phyloP scores from a whole-genome alignment of 1,284 basidiomycete genomes.

The Porogramme epimiltina region DNA sequence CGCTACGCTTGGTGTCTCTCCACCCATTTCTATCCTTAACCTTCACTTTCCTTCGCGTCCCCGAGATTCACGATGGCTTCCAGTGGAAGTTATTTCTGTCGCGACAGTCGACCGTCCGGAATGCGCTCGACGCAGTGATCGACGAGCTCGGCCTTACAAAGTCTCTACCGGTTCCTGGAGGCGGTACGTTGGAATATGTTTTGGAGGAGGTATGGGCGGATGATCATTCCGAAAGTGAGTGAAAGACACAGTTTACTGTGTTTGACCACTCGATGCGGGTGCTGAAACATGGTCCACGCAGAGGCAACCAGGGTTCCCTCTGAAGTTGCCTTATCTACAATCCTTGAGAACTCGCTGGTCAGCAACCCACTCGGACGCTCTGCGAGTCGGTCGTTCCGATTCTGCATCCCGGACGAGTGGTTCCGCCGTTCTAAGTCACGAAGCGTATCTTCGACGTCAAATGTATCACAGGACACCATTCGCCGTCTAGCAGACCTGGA shows the following conservation, averaged over 20 bases:
- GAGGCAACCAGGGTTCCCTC: slow-evolving; percentile 27
- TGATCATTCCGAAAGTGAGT: slow-evolving; percentile 51
- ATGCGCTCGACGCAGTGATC: slow-evolving; percentile 54
- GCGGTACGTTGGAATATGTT: slow-evolving; percentile 63
- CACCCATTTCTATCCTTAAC: slow-evolving; percentile 60
- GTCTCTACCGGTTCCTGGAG: slow-evolving; percentile 59
- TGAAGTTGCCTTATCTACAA: slow-evolving; percentile 34
- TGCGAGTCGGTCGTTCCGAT: slow-evolving; percentile 47
- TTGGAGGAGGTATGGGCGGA: slow-evolving; percentile 66
- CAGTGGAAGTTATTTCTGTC: slow-evolving; percentile 66
- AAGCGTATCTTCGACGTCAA: slow-evolving; percentile 44
- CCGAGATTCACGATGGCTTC: slow-evolving; percentile 78
- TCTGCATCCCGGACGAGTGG: slow-evolving; percentile 81
- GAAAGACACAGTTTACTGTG: neutral
- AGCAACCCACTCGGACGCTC: slow-evolving; percentile 40
- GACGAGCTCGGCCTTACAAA: slow-evolving; percentile 74
- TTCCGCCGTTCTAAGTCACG: slow-evolving; percentile 69
- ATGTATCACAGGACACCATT: slow-evolving; percentile 54
- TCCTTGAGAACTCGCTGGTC: slow-evolving; percentile 41
- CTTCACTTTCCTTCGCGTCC: slow-evolving; percentile 69
- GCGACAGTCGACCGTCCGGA: slow-evolving; percentile 49
- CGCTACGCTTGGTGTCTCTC: slow-evolving; percentile 71
- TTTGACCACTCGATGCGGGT: neutral
- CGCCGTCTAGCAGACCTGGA: slow-evolving; percentile 51
- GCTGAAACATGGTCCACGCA: slow-evolving; percentile 6